phyloP scores from a whole-genome alignment of 2,329 filamentous ascomycete species.

The Fusarium sp. region DNA sequence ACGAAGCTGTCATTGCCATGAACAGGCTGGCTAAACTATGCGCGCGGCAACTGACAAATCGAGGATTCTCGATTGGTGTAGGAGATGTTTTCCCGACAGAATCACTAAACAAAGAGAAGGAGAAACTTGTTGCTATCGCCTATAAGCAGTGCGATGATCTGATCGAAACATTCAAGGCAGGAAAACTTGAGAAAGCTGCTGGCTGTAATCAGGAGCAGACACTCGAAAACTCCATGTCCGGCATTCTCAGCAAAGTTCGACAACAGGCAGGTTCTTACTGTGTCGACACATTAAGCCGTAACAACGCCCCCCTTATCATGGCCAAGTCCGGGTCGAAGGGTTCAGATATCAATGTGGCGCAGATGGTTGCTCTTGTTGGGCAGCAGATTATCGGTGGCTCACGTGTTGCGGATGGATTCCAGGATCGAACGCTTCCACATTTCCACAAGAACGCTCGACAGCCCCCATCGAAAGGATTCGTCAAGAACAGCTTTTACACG shows the following conservation, averaged over 20 bases:
- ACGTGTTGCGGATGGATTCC: conserved; percentile 95
- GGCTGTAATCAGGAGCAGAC: conserved; percentile 94
- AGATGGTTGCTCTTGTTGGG: conserved; percentile 97
- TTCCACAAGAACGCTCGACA: conserved; percentile 94
- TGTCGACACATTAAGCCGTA: conserved; percentile 87
- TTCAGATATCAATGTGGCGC: conserved; percentile 96
- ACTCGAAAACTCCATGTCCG: conserved; percentile 89
- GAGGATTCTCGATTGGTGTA: conserved; percentile 96
- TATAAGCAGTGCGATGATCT: conserved; percentile 86
- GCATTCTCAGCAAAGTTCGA: conserved; percentile 91
- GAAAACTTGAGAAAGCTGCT: conserved; percentile 84
- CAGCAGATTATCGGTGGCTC: conserved; percentile 97
- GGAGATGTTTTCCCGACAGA: conserved; percentile 90
- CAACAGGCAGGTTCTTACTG: conserved; percentile 91
- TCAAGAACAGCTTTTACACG: conserved; percentile 96
- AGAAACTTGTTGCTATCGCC: conserved; percentile 78
- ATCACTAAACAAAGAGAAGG: conserved; percentile 77
- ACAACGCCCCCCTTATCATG: conserved; percentile 96
- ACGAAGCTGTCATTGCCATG: conserved; percentile 91
- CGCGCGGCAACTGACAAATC: conserved; percentile 86
- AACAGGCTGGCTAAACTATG: conserved; percentile 92
- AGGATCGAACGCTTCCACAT: conserved; percentile 93
- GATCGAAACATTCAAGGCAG: conserved; percentile 82
- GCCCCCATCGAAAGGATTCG: conserved; percentile 96
- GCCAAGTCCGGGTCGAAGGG: conserved; percentile 97